Percentiles rank a stretch among this genome's conserved stretches.
phyloP scores from a whole-genome alignment of 106 monocot genomes.

The Phalaenopsis aphrodite region DNA sequence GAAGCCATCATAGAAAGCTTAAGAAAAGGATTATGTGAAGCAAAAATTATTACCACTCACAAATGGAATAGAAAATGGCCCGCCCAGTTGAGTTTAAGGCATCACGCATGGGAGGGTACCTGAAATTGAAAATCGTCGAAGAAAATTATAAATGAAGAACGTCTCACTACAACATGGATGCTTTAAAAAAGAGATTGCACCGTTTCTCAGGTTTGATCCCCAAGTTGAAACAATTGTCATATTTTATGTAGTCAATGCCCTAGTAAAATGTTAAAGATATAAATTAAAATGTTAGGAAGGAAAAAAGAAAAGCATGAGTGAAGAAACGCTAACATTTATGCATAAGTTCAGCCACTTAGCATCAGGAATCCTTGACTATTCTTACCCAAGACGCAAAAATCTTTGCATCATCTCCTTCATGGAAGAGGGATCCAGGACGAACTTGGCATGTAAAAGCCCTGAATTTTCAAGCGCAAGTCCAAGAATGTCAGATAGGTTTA shows the following conservation, averaged over 20 bases:
- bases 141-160: conserved; percentile 1
- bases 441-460: conserved; percentile 95
- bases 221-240: conserved; percentile 95
- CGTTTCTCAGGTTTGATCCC: conserved; percentile 81
- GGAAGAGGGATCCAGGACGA: conserved; percentile 80
- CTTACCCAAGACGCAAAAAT: conserved; percentile 94
- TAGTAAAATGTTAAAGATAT: conserved; percentile 15
- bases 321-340: neutral
- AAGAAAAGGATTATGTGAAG: conserved; percentile 2
- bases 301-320: neutral
- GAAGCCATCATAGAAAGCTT: neutral
- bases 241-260: conserved; percentile 95
- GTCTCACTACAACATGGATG: neutral
- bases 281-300: neutral
- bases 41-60: conserved; percentile 73
- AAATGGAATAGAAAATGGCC: conserved; percentile 79
- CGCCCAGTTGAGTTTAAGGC: conserved; percentile 84
- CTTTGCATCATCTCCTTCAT: conserved; percentile 73
- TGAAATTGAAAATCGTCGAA: conserved; percentile 15
- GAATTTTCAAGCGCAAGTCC: conserved; percentile 12
- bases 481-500: conserved; percentile 3
- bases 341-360: neutral
- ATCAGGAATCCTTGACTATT: neutral
- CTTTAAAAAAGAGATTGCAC: conserved; percentile 24
- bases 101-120: conserved; percentile 97